A percentile compares a stretch with the other conserved stretches of the same genome.
phyloP scores from a whole-genome alignment of 1,284 basidiomycete genomes.

The Trametes polyzona region DNA sequence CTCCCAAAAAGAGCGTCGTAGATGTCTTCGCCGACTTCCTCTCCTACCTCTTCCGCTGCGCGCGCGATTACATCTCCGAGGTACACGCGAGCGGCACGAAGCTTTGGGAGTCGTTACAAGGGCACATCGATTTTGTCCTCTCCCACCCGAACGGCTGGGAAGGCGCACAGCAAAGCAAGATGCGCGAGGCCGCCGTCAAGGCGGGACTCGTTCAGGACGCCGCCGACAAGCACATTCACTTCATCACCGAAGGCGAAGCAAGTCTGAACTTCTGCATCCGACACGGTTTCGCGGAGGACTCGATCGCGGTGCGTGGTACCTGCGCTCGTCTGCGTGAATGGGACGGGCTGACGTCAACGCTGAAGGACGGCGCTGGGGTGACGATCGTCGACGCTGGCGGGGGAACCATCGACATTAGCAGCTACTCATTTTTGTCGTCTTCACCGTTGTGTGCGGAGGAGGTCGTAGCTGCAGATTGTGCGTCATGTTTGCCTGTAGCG shows the following conservation, averaged over 20 bases:
- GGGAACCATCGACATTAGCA: constrained; percentile 58
- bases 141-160: constrained; percentile 52
- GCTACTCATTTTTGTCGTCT: constrained; percentile 42
- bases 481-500: constrained; percentile 29
- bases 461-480: constrained; percentile 46
- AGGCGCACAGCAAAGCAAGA: constrained; percentile 44
- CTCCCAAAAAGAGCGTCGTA: constrained; percentile 47
- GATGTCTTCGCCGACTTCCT: constrained; percentile 59
- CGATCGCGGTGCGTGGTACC: constrained; percentile 35
- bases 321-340: background rate
- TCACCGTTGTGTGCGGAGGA: constrained; percentile 40
- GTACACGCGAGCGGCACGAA: constrained; percentile 46
- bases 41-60: constrained; percentile 50
- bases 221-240: constrained; percentile 39
- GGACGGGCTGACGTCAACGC: background rate
- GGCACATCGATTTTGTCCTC: constrained; percentile 40
- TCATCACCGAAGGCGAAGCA: constrained; percentile 56
- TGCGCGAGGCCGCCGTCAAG: constrained; percentile 41
- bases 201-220: constrained; percentile 38
- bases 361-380: constrained; percentile 46
- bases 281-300: constrained; percentile 40
- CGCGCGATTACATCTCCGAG: constrained; percentile 50
- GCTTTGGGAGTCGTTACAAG: constrained; percentile 42
- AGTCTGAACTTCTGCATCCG: constrained; percentile 51
- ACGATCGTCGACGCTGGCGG: constrained; percentile 62